Evolutionary conservation across 768 basidiomycete species (phyloP).

Genomic region (Leccinum longicurvipes): DNA sequence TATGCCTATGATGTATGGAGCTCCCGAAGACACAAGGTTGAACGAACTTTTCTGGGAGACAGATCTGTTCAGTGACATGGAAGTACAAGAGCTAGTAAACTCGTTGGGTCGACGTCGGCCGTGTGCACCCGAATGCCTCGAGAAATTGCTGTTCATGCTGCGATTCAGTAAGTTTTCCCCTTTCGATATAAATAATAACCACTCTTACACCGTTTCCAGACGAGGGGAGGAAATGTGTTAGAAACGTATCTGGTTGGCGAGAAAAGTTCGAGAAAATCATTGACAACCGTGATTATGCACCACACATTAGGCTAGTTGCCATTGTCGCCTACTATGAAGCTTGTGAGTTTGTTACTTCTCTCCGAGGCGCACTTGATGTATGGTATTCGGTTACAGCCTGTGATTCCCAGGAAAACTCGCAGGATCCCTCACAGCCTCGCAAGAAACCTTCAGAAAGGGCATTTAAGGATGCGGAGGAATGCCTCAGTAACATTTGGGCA

Average conservation of each 20-base stretch:
- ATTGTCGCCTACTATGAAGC: conserved; percentile 22
- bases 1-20: neutral
- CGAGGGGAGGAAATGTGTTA: conserved; percentile 17
- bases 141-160: conserved; percentile 13
- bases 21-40: neutral
- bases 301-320: conserved; percentile 18
- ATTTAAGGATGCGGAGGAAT: conserved; percentile 14
- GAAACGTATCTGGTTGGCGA: conserved; percentile 10
- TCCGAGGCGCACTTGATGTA: neutral
- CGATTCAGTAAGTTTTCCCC: neutral
- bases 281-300: neutral
- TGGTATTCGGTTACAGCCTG: conserved; percentile 1
- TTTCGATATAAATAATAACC: neutral
- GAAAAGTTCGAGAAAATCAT: conserved; percentile 7
- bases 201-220: neutral
- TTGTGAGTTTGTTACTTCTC: conserved; percentile 3
- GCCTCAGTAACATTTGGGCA: conserved; percentile 8
- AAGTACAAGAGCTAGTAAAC: neutral
- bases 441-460: neutral
- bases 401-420: neutral
- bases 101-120: neutral
- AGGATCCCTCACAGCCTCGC: neutral
- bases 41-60: conserved; percentile 7
- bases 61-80: conserved; percentile 7
- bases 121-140: conserved; percentile 6